These are phyloP conservation scores for Teratosphaeria gauchensis DNA, from an alignment of 2,329 filamentous ascomycete species.

Conservation along the genomic window DNA sequence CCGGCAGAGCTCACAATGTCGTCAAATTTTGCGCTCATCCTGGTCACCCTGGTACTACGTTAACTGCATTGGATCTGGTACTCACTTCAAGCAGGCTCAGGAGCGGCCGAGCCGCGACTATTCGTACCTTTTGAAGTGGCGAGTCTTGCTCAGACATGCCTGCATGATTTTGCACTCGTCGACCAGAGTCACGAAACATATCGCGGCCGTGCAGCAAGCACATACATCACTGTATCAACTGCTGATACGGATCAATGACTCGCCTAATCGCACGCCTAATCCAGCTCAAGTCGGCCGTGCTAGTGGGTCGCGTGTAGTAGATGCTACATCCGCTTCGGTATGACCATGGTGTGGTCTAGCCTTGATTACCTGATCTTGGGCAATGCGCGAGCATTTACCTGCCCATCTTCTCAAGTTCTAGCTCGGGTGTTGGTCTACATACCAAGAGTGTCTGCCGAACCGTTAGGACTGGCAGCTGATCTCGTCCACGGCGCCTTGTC, in stretches of 20 bases:
- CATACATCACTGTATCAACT: too few species aligned
- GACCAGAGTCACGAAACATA: background rate
- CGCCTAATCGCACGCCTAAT: too few species aligned
- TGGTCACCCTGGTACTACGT: background rate
- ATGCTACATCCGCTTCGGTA: background rate
- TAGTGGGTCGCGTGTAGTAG: background rate
- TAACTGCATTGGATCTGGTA: background rate
- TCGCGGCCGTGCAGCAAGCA: too few species aligned
- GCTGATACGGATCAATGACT: background rate
- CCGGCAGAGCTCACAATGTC: too few species aligned
- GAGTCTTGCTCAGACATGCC: background rate
- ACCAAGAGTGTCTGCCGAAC: too few species aligned
- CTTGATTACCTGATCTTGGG: background rate
- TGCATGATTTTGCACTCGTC: background rate
- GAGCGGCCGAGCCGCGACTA: background rate
- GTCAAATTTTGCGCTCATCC: background rate
- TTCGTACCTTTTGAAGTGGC: background rate
- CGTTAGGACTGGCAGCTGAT: too few species aligned
- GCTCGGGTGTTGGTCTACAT: too few species aligned
- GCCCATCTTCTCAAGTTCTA: too few species aligned
- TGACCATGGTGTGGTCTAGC: background rate
- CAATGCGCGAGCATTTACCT: background rate
- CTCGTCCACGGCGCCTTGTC: too few species aligned
- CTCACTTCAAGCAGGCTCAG: background rate
- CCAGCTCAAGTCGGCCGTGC: too few species aligned